Evolutionary conservation across 164 flowering plant species (phyloP).

Genomic region (Chloranthus sessilifolius): DNA sequence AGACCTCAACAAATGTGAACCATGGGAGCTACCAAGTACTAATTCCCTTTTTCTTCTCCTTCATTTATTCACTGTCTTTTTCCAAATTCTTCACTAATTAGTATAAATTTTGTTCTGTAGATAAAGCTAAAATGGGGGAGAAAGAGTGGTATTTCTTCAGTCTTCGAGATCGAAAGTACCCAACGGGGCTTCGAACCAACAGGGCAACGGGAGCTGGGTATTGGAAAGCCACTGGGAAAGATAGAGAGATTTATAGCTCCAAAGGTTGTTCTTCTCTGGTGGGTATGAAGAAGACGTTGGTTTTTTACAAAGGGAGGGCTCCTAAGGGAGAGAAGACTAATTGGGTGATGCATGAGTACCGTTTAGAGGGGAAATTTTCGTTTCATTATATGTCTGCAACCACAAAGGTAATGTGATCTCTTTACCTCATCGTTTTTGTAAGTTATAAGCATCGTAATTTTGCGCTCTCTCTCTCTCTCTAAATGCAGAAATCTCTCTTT

Average conservation of each 20-base stretch:
- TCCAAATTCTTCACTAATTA: no score
- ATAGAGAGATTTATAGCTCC: slow-evolving; percentile 87
- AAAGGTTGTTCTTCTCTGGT: slow-evolving; percentile 61
- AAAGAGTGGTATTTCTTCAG: slow-evolving; percentile 96
- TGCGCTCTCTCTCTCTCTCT: no score
- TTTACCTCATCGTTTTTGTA: no score
- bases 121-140: slow-evolving; percentile 91
- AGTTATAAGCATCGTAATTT: no score
- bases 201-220: slow-evolving; percentile 94
- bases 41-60: no score
- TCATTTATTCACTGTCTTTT: no score
- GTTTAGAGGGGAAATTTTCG: slow-evolving; percentile 92
- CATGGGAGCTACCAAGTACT: slow-evolving; percentile 91
- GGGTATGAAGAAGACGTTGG: slow-evolving; percentile 98
- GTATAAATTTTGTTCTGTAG: no score
- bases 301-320: slow-evolving; percentile 91
- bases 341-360: slow-evolving; percentile 99
- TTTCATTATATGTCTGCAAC: slow-evolving; percentile 71
- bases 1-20: slow-evolving; percentile 96
- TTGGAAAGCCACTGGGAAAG: slow-evolving; percentile 99
- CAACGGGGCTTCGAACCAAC: slow-evolving; percentile 88
- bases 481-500: no score
- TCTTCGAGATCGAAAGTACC: slow-evolving; percentile 80
- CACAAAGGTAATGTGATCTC: slow-evolving; percentile 95
- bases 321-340: slow-evolving; percentile 95